Evolutionary conservation across 148 eudicot genomes (phyloP), one percentile per base, ranked within the genome.

Genomic region (Pouteria glomerata): DNA sequence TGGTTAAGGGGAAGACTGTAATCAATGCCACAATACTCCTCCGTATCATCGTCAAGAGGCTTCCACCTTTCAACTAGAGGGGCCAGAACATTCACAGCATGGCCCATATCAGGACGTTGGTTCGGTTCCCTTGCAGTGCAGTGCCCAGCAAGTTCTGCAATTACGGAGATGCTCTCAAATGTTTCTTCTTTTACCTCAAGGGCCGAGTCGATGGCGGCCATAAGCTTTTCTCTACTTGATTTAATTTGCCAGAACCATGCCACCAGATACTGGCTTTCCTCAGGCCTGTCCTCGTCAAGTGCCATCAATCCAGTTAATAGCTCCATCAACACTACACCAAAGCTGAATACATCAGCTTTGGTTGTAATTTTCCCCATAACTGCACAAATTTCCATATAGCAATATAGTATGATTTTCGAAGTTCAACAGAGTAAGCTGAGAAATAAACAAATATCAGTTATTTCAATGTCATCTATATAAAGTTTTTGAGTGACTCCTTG

Each of bases 261-360:
- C 0, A 84, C 94, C 41, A 91, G 63, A 78, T 91, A 89, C 19
- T 89, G 85, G 41, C 74, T 87, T 69, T 89, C 90, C 72, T 91
- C 94, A 19, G 94, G 66, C 18, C 94, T 84, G 1, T 82, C 76
- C 71, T 89, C 97, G 27, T 91, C 97, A 1, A 91, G 87, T 63
- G 97, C 97, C 62, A 77, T 61, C 67, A 85, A 64, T 61, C 97
- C 94, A 0, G 97, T 91, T 65, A 91, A 47, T 6, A 91, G 84
- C 68, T 91, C 97, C 90, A 91, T 89, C n/a, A 91, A 69, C 39
- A 91, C 90, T 13, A 91, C 97, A 53, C 97, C 97, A 23, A 78
- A 91, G 82, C 94, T 89, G 82, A 91, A 91, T 8, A 91, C 97
- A 37, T 91, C 94, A 0, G 85, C 84, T 61, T 91, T 89, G 10